Conservation (phyloP, 2,329 filamentous ascomycete genomes). For the Chrysoporthe puriensis region DNA sequence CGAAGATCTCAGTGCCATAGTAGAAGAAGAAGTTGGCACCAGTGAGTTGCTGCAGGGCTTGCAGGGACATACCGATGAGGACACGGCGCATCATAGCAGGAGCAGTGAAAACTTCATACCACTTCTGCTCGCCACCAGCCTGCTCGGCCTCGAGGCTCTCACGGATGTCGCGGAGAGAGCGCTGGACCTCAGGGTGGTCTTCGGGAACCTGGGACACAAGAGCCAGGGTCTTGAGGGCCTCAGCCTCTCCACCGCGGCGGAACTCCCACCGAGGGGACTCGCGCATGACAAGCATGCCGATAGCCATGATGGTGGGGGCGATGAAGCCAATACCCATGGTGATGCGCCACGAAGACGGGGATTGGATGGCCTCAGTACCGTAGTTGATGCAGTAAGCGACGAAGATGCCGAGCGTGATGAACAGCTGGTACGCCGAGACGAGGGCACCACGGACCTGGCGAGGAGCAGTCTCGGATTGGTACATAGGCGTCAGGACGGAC, state of each 20-base stretch:
- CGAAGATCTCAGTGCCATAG: constrained; percentile 71
- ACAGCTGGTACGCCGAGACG: constrained; percentile 39
- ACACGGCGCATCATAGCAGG: constrained; percentile 68
- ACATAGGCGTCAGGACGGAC: constrained; percentile 68
- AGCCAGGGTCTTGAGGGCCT: constrained; percentile 28
- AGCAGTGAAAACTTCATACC: constrained; percentile 30
- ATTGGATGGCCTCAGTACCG: constrained; percentile 49
- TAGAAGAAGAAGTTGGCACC: constrained; percentile 57
- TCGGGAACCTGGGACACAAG: constrained; percentile 17
- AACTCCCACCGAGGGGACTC: constrained; percentile 58
- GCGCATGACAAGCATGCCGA: constrained; percentile 57
- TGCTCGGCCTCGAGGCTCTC: constrained; percentile 28
- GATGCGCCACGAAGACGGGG: constrained; percentile 61
- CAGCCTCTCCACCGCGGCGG: constrained; percentile 26
- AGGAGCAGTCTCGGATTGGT: constrained; percentile 67
- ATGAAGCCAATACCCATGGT: constrained; percentile 60
- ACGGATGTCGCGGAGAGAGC: constrained; percentile 26
- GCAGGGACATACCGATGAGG: constrained; percentile 63
- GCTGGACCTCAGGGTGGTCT: constrained; percentile 28
- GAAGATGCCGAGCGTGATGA: constrained; percentile 36
- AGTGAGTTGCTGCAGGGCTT: constrained; percentile 71
- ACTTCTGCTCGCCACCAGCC: constrained; percentile 28
- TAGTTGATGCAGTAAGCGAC: constrained; percentile 54
- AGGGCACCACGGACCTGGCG: constrained; percentile 54
- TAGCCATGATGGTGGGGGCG: constrained; percentile 55